Base-by-base conservation (phyloP, 306 rosid genomes). In the Malus asiatica region DNA sequence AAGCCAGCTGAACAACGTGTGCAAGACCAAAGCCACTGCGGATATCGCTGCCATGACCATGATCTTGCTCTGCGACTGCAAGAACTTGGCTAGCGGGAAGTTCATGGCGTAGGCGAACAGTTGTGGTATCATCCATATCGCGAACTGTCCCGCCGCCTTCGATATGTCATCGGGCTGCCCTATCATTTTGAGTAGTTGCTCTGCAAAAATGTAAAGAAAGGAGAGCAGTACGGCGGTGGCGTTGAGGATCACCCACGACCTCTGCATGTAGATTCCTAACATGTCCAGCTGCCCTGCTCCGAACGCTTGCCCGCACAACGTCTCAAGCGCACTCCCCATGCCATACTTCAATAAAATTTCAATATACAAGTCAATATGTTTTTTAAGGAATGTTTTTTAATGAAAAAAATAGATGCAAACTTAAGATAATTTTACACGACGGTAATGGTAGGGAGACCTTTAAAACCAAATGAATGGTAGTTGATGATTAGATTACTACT, bases 301-400 rank as follows among this genome's bases (percentile, higher is more conserved):
- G 3, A 74, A 83, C 0, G 98, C 97, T 79, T 94, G 98, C 16
- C 98, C 98, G 51, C 98, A 94, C 1, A 94, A 85, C 6, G 98
- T 94, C 45, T 92, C 98, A 35, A 94, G 80, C 2, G 97, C 98
- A 35, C 97, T 94, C 29, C 97, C 98, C 98, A 94, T 94, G 12
- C 98, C 98, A 7, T 91, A 78, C 98, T 91, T 72, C 14, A 46
- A 35, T 35, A 35, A 35, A 35, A 35, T 7, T 35, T 35, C 9
- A 35, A 35, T 35, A 35, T 35, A 35, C 9, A 35, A 35, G 42
- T 35, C 42, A 35, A 7, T 35, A 35, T 35, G 42, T 1, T 35
- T 35, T 35, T 35, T 35, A 35, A 35, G n/a, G n/a, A n/a, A 35
- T 35, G 42, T 1, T 35, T 35, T 35, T 35, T 35, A 35, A 35